Evolutionary conservation across 2,329 filamentous ascomycete species (phyloP), one percentile per base, ranked within the genome.

Genomic region (Passalora sequoiae): DNA sequence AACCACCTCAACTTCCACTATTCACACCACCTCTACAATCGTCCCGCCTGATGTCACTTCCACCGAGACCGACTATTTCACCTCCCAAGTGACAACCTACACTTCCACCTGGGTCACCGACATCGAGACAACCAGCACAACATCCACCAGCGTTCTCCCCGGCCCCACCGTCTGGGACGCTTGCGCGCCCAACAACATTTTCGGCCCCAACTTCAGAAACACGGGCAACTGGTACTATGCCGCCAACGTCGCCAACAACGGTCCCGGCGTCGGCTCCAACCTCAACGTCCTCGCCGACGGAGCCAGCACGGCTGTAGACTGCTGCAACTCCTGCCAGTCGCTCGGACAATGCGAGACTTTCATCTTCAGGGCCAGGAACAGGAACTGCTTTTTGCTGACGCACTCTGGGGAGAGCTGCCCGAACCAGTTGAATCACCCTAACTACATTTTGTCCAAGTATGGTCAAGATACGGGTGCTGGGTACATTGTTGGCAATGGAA

Each of bases 371-470:
- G 13, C 25, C n/a, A 15, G 30, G 15, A 33, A 28, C 33, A 21
- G 40, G 4, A 47, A 42, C 44, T 47, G 44, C 44, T 47, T 47
- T 39, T 35, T 47, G 44, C 44, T 47, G 16, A 27, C 32, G 13
- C 44, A 47, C 35, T 20, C 28, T 16, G 24, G 29, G 4, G 33
- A 16, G 13, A 43, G 20, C 9, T 47, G 44, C 35, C 21, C 21
- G 29, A 36, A 10, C 24, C 43, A 40, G 33, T 15, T 15, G n/a
- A 13, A 38, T 16, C 44, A 46, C n/a, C 44, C 44, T n/a, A 46
- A 46, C 44, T 46, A 42, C 44, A 46, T 46, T 15, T 33, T 42
- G n/a, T n/a, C n/a, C n/a, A n/a, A n/a, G n/a, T n/a, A n/a, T n/a
- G n/a, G n/a, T n/a, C n/a, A n/a, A n/a, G n/a, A n/a, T n/a, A n/a